Base-by-base conservation (phyloP, 1,139 yeast genomes). In the Magnusiomyces suaveolens region DNA sequence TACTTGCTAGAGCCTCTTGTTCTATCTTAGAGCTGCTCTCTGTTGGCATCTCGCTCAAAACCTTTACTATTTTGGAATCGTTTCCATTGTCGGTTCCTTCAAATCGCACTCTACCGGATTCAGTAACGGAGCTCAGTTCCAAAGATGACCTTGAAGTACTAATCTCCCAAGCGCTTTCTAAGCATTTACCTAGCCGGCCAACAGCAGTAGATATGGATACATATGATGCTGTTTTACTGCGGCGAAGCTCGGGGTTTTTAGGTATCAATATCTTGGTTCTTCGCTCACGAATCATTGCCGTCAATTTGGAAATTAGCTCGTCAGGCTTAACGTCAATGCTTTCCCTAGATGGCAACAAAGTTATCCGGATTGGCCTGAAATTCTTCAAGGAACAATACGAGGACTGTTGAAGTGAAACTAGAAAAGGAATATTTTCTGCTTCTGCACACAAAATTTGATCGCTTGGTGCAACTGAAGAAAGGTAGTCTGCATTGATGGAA, bases 11-110 rank as follows among this genome's bases (percentile, higher is more conserved):
- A 0, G 95, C 81, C 57, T 80, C 83, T 58, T 85, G 89, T 59
- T 87, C 95, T 47, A 82, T 70, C 48, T 83, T 83, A 94, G 95
- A 86, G 58, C 83, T 86, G 44, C 82, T 81, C 66, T 85, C 87
- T 56, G 66, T 55, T 57, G 66, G 65, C 41, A 85, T 63, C 81
- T 92, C 63, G 74, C 77, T 53, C 72, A 74, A 55, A 2, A 68
- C 60, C 2, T 62, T 59, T 10, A 69, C 62, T n/a, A 10, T 38
- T n/a, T 38, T 38, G 36, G 36, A 6, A 12, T 12, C 36, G 12
- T 29, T 29, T 29, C 12, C 12, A 29, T 8, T 6, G 36, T 29
- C 12, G 12, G 6, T 29, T 6, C 36, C 36, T 8, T 29, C 36
- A 29, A 29, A 29, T 29, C 6, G 12, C 12, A 12, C 12, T 29